Percentiles rank a stretch among this genome's conserved stretches.
phyloP scores from a whole-genome alignment of 108 stramenopile species.

The Chaetoceros muelleri region DNA sequence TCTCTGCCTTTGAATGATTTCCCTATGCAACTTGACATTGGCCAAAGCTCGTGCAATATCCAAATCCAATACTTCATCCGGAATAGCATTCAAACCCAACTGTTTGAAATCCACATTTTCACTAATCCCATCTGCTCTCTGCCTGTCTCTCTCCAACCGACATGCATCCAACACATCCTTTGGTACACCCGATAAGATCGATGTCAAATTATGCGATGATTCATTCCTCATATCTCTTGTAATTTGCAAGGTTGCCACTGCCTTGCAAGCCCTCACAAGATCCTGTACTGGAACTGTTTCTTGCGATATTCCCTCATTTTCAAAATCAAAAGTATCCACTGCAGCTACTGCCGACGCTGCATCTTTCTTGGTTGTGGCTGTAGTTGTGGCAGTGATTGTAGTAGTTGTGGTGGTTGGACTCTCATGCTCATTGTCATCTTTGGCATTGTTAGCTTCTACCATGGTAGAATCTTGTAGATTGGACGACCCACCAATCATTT shows the following conservation, averaged over 20 bases:
- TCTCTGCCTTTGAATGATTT: conserved; percentile 46
- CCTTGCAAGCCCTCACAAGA: conserved; percentile 60
- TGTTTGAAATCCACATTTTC: conserved; percentile 9
- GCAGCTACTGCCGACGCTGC: conserved; percentile 2
- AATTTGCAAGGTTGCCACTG: conserved; percentile 77
- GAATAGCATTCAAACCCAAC: conserved; percentile 15
- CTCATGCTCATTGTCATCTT: neutral
- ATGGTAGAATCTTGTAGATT: no score
- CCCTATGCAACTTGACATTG: conserved; percentile 39
- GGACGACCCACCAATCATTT: neutral
- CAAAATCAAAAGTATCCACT: conserved; percentile 1
- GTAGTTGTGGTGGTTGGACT: neutral
- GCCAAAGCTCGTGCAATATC: conserved; percentile 46
- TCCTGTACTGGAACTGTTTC: conserved; percentile 43
- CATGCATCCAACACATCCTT: conserved; percentile 39
- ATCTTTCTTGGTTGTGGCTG: neutral
- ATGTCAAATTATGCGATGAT: conserved; percentile 44
- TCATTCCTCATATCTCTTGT: conserved; percentile 70
- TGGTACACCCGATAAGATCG: conserved; percentile 37
- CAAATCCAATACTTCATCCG: conserved; percentile 54
- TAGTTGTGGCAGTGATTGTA: conserved; percentile 1
- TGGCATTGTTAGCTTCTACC: no score
- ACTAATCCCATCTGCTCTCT: conserved; percentile 7
- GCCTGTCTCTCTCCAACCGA: conserved; percentile 4
- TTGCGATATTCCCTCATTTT: conserved; percentile 32